Evolutionary conservation across 805 yeast genomes (phyloP), one percentile per base, ranked within the genome.

Genomic region (Kockiozyma suomiensis): DNA sequence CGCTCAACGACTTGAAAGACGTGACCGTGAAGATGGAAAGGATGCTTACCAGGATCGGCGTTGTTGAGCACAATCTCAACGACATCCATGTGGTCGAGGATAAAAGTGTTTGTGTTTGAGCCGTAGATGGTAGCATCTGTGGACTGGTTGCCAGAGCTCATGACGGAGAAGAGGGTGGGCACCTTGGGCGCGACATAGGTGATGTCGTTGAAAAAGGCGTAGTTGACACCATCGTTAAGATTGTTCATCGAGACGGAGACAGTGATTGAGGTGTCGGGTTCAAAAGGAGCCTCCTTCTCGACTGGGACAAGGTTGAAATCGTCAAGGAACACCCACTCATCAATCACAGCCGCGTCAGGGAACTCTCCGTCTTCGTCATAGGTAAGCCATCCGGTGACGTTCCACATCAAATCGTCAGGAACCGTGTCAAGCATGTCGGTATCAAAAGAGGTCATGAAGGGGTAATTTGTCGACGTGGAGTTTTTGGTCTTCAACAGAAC

Each of bases 1-100:
- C 97, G 82, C 63, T 82, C 85, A 61, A 90, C 73, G 8, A 87
- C 80, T 77, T 93, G 97, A 88, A 92, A 93, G 51, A 75, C 83
- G 74, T 88, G 94, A 53, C 99, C 99, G 78, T 93, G 99, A 72
- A 93, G 78, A 77, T 93, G 99, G 94, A 93, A 93, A 32, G 99
- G 98, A 78, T 93, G 99, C 69, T 81, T 87, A 72, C 98, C 97
- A 4, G 96, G 83, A 75, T 93, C 99, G 61, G 77, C 76, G 75
- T 91, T 92, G 79, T 93, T 93, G 45, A 93, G 70, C 5, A 89
- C 88, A 67, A 93, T 82, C 72, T 93, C 96, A 35, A 93, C 82
- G 59, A 88, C 78, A 69, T 81, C 88, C 70, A 80, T 81, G 68
- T 84, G 79, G 66, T 83, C 82, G 59, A 93, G 76, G 15, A 93